Base-by-base conservation (phyloP, 1,284 basidiomycete genomes). In the Malassezia arunalokei region DNA sequence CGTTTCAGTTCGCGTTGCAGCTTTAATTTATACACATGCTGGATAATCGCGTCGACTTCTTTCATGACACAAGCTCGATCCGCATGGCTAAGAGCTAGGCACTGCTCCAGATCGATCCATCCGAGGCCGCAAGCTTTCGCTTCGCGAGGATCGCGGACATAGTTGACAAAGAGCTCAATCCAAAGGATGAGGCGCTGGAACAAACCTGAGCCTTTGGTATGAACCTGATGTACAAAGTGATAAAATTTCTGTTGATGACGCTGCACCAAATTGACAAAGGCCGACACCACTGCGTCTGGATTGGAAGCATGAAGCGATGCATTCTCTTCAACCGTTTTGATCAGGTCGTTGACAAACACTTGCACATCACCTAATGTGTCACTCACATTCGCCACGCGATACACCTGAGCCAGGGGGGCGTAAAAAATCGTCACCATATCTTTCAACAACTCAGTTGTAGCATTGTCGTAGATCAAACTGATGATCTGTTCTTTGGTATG, bases 401-500 rank as follows among this genome's bases (percentile, higher is more conserved):
- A 99, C 2, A 98, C 94, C 66, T 92, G 87, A 0, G 94, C 94
- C n/a, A 99, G 78, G 1, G 94, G 94, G 0, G 91, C 77, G 74
- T 99, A 99, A 75, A 99, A 98, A 57, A 99, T 98, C 9, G 94
- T 96, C 64, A 99, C 90, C 57, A 99, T 96, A 73, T 99, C 94
- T 75, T 92, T 96, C 64, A 98, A 77, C 37, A 99, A 77, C 43
- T 96, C 92, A 3, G 94, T 83, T 0, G 94, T 98, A 38, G 84
- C 85, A 11, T 91, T 90, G 80, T 99, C 92, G 63, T 95, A 96
- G 47, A 99, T 86, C 43, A 99, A 77, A 46, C 84, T 86, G 61
- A 98, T 85, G 62, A 99, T 70, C 73, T 92, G 86, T 71, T 98
- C 88, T 65, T 89, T 83, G 73, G 96, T 94, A 58, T 84, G 79